Evolutionary conservation across 2,329 filamentous ascomycete species (phyloP), one percentile per base, ranked within the genome.

Genomic region (Fusarium transvaalense): DNA sequence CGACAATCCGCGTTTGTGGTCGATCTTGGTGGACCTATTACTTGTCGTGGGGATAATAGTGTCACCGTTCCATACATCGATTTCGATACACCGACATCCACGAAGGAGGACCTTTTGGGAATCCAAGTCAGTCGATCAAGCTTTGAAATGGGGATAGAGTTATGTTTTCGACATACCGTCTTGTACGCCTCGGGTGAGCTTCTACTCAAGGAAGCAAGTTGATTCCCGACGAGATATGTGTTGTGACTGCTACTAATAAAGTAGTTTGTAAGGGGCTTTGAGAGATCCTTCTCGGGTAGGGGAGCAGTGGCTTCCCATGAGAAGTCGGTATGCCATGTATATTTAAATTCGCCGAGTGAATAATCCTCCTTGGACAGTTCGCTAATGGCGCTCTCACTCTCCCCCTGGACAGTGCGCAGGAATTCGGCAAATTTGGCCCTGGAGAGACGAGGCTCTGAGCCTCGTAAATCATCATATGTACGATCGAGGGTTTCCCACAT

Each of bases 181-280:
- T 86, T 91, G 79, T 97, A 97, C 14, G 91, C 89, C 58, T 94
- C 89, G 0, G 91, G 88, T 29, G 91, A 93, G 62, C 92, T 91
- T 62, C 89, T 88, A 46, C 39, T 64, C 17, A 57, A 39, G 12
- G 93, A 93, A 63, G 88, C 90, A 39, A 96, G 84, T 79, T 97
- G 95, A 74, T 97, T 94, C 3, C 94, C 94, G 3, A 90, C 90
- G 41, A 97, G 83, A 77, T 97, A 97, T 1, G 94, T 97, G 77
- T 97, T 97, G 82, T 97, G 94, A 76, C 93, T 97, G 71, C 93
- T 97, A 66, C 91, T 97, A 77, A 97, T 94, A 78, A 93, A 97
- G 81, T 97, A 97, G 76, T 97, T 93, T 46, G 91, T 92, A 60
- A 97, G 84, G 6, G 93, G 92, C 53, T 86, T 87, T 1, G 85